Evolutionary conservation across 768 basidiomycete genomes (phyloP).

Genomic region (Boletus rubroflammeus): DNA sequence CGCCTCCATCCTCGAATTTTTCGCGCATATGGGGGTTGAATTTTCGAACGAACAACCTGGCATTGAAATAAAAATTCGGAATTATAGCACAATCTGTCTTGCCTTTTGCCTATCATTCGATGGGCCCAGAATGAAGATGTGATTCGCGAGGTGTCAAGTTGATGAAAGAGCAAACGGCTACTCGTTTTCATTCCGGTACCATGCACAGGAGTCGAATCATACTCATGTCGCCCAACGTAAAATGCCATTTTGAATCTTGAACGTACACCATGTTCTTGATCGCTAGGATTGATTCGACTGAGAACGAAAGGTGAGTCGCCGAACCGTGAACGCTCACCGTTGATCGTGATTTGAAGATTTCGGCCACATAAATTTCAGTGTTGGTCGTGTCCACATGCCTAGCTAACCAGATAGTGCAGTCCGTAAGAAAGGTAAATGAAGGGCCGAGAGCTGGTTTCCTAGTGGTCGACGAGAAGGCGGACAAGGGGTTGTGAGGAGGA

Average conservation of each 20-base stretch:
- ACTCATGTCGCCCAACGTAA: constrained; percentile 12
- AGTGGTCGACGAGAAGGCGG: constrained; percentile 34
- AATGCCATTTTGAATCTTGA: constrained; percentile 37
- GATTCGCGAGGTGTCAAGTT: not conserved
- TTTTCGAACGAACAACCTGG: not conserved
- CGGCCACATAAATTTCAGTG: constrained; percentile 32
- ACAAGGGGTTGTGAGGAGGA: constrained; percentile 30
- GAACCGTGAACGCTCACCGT: constrained; percentile 28
- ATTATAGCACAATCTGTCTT: not conserved
- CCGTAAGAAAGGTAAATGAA: constrained; percentile 68
- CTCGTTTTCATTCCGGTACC: not conserved
- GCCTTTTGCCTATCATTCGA: not conserved
- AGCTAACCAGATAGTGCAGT: constrained; percentile 71
- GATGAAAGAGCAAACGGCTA: not conserved
- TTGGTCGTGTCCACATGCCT: constrained; percentile 13
- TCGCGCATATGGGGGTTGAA: not conserved
- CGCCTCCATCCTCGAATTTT: not conserved
- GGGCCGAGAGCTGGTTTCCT: constrained; percentile 74
- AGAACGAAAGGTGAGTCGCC: not conserved
- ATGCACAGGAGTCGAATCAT: not conserved
- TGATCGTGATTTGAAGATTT: constrained; percentile 43
- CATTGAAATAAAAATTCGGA: not conserved
- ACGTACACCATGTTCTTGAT: constrained; percentile 39
- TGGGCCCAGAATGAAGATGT: not conserved
- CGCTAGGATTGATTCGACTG: constrained; percentile 24